A percentile compares a stretch with the other conserved stretches of the same genome.
These are phyloP conservation scores for Pythium rishiriense DNA, from an alignment of 352 stramenopile species.

Conservation along the genomic window DNA sequence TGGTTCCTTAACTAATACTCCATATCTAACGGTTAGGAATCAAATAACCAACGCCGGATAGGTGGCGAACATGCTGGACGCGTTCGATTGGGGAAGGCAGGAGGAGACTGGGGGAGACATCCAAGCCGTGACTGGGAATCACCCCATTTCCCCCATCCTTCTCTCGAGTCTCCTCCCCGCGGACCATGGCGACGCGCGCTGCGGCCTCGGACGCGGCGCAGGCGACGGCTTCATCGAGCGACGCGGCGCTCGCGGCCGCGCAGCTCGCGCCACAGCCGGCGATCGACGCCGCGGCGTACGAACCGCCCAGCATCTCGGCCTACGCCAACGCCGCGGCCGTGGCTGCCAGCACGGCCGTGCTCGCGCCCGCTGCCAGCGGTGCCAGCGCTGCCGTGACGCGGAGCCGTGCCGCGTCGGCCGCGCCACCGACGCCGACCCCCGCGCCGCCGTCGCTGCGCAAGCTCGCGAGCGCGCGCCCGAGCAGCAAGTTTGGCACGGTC, in stretches of 20 bases:
- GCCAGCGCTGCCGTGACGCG: neutral
- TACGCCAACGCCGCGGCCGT: constrained; percentile 22
- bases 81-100: no score
- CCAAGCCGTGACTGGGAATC: neutral
- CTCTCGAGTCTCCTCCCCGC: no score
- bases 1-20: no score
- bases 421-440: neutral
- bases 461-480: constrained; percentile 30
- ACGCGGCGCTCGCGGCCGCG: neutral
- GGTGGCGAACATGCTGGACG: no score
- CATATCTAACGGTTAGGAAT: no score
- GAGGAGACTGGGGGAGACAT: neutral
- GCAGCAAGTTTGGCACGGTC: constrained; percentile 64
- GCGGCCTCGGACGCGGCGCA: constrained; percentile 14
- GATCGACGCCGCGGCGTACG: constrained; percentile 19
- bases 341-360: constrained; percentile 17
- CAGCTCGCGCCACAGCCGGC: constrained; percentile 9
- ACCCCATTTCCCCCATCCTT: neutral
- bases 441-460: neutral
- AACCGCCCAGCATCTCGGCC: constrained; percentile 6
- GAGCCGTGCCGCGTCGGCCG: neutral
- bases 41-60: no score
- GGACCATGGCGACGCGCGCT: constrained; percentile 18
- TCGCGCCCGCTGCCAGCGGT: neutral
- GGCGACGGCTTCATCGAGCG: neutral